phyloP scores from a whole-genome alignment of 1,284 basidiomycete species.

The Microbotryomycetes sp. region DNA sequence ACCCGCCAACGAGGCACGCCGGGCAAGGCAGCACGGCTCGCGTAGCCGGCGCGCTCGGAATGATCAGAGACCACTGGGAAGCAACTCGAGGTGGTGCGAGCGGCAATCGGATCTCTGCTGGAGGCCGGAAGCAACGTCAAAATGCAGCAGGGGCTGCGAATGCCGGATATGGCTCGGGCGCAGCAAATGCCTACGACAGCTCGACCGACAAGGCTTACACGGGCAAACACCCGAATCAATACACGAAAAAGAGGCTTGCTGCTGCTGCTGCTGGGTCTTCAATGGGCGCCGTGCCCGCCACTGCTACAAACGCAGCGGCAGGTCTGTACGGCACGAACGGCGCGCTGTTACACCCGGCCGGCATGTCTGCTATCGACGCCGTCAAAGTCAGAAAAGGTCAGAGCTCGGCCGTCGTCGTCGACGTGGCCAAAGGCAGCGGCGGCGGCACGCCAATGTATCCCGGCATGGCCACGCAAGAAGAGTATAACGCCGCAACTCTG shows the following conservation, averaged over 20 bases:
- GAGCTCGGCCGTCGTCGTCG: not conserved
- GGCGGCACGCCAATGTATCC: not conserved
- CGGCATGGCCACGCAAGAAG: constrained; percentile 12
- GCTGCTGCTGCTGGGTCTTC: not conserved
- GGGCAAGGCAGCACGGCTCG: constrained; percentile 6
- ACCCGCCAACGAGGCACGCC: constrained; percentile 11
- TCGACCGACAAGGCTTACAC: constrained; percentile 17
- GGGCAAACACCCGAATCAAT: constrained; percentile 29
- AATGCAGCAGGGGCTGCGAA: not conserved
- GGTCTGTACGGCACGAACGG: constrained; percentile 8
- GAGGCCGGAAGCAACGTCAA: not conserved
- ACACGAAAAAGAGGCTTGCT: constrained; percentile 29
- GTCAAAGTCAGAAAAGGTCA: constrained; percentile 19
- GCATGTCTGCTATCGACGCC: constrained; percentile 18
- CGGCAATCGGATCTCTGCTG: not conserved
- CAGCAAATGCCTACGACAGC: constrained; percentile 10
- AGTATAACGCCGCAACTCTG: constrained; percentile 14
- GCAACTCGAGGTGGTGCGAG: constrained; percentile 6
- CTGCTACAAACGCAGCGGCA: constrained; percentile 1
- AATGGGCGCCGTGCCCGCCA: not conserved
- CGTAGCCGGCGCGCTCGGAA: constrained; percentile 8
- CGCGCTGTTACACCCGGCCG: constrained; percentile 8
- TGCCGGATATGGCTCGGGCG: constrained; percentile 7
- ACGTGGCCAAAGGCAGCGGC: not conserved
- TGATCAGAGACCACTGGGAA: constrained; percentile 22